Base-by-base conservation (phyloP, 306 rosid genomes). In the Begonia fuchsioides region DNA sequence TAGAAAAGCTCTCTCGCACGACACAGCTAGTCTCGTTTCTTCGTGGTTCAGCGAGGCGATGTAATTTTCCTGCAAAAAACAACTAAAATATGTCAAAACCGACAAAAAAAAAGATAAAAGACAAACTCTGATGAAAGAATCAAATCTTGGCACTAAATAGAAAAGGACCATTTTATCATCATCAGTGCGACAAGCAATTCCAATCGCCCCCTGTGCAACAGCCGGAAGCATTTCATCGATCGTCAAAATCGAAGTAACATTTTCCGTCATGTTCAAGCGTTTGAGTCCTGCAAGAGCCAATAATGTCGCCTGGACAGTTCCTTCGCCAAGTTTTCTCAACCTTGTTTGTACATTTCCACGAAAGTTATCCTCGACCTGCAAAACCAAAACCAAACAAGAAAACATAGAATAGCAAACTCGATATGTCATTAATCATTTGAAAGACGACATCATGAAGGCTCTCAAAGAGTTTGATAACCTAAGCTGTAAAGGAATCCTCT, bases 291-390 rank as follows among this genome's bases (percentile, higher is more conserved):
- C n/a, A n/a, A n/a, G n/a, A n/a, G n/a, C n/a, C n/a, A n/a, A n/a
- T n/a, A n/a, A n/a, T n/a, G n/a, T n/a, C n/a, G n/a, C n/a, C n/a
- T n/a, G n/a, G 68, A 90, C 98, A 45, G 79, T 87, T 43, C 88
- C 94, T 51, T 84, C 95, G 39, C 54, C 68, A 50, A 90, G 82
- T 59, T 90, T 90, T 72, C 52, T 85, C 70, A 90, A 56, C 40
- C 98, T 74, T 43, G 98, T 75, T 64, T 90, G 95, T 60, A 90
- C 98, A 63, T 90, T 90, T n/a, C 98, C 98, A 12, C 98, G 82
- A 58, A 90, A 90, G 58, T 90, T 90, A 38, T 90, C 98, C 57
- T 57, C 78, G 61, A 85, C 98, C 98, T 90, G 65, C 43, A 61
- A 61, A 51, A 59, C 39, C 50, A 65, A 12, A 55, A 56, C 32